A percentile compares a stretch with the other conserved stretches of the same genome.
These are phyloP conservation scores for Boletus semigastroideus DNA, from an alignment of 1,284 basidiomycete genomes.

Conservation along the genomic window DNA sequence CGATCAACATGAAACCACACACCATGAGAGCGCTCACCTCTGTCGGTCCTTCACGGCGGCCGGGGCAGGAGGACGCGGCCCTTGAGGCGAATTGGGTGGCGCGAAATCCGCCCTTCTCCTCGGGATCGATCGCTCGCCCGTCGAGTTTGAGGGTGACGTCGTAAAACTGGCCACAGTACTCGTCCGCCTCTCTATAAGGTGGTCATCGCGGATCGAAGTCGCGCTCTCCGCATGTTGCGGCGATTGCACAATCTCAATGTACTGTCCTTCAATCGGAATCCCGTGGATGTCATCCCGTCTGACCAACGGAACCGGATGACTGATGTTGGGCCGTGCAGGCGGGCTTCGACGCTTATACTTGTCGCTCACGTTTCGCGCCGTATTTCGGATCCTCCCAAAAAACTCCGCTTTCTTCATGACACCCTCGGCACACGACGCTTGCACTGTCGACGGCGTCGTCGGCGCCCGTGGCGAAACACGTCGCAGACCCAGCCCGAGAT, in stretches of 20 bases:
- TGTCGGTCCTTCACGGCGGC: slow-evolving; percentile 24
- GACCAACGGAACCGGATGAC: slow-evolving; percentile 47
- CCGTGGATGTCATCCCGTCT: slow-evolving; percentile 13
- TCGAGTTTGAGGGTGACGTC: slow-evolving; percentile 63
- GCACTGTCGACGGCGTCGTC: slow-evolving; percentile 27
- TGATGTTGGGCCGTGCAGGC: slow-evolving; percentile 47
- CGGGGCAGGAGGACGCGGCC: slow-evolving; percentile 24
- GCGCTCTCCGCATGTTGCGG: slow-evolving; percentile 23
- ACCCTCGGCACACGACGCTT: slow-evolving; percentile 38
- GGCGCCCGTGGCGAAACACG: slow-evolving; percentile 36
- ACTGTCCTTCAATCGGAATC: slow-evolving; percentile 32
- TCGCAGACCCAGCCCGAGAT: slow-evolving; percentile 49
- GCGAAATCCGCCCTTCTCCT: slow-evolving; percentile 64
- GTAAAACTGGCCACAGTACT: slow-evolving; percentile 47
- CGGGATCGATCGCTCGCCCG: slow-evolving; percentile 62
- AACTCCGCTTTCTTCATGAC: slow-evolving; percentile 71
- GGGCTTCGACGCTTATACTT: slow-evolving; percentile 44
- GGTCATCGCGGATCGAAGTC: slow-evolving; percentile 44
- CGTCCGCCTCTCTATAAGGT: slow-evolving; percentile 37
- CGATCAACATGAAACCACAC: neutral
- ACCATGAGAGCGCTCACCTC: slow-evolving; percentile 22
- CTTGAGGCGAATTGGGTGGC: slow-evolving; percentile 44
- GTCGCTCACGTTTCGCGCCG: slow-evolving; percentile 66
- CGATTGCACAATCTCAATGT: slow-evolving; percentile 28
- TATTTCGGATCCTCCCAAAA: slow-evolving; percentile 54